phyloP scores from a whole-genome alignment of 176 grass and related monocot genomes.

The Oryza glumipatula region DNA sequence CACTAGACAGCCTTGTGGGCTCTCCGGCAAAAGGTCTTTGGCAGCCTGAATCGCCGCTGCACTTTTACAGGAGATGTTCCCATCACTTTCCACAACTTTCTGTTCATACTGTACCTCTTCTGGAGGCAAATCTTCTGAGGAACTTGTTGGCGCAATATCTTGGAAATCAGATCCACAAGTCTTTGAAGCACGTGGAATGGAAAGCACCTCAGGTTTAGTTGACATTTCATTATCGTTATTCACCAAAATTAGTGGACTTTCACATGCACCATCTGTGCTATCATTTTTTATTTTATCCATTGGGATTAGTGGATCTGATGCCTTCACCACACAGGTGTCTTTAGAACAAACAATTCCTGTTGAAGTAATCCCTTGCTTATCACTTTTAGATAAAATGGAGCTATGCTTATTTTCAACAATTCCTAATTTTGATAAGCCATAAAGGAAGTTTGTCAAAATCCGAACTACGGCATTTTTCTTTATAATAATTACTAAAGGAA shows the following conservation, averaged over 20 bases:
- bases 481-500: conserved; percentile 33
- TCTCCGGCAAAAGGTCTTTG: conserved; percentile 38
- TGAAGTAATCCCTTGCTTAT: conserved; percentile 28
- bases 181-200: conserved; percentile 10
- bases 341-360: conserved; percentile 40
- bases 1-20: conserved; percentile 27
- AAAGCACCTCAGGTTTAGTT: conserved; percentile 36
- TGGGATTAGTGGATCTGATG: conserved; percentile 33
- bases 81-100: conserved; percentile 34
- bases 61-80: conserved; percentile 29
- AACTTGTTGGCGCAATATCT: conserved; percentile 34
- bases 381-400: conserved; percentile 34
- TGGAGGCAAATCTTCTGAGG: conserved; percentile 41
- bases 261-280: conserved; percentile 35
- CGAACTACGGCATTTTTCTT: conserved; percentile 14
- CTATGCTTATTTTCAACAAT: conserved; percentile 50
- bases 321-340: conserved; percentile 21
- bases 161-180: conserved; percentile 44
- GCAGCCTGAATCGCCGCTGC: conserved; percentile 14
- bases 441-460: conserved; percentile 42
- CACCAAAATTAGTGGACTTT: conserved; percentile 22
- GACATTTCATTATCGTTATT: conserved; percentile 31
- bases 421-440: conserved; percentile 39
- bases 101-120: conserved; percentile 39
- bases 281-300: conserved; percentile 39